Conservation (phyloP, 108 stramenopile genomes). For the Cyclotella sp. region DNA sequence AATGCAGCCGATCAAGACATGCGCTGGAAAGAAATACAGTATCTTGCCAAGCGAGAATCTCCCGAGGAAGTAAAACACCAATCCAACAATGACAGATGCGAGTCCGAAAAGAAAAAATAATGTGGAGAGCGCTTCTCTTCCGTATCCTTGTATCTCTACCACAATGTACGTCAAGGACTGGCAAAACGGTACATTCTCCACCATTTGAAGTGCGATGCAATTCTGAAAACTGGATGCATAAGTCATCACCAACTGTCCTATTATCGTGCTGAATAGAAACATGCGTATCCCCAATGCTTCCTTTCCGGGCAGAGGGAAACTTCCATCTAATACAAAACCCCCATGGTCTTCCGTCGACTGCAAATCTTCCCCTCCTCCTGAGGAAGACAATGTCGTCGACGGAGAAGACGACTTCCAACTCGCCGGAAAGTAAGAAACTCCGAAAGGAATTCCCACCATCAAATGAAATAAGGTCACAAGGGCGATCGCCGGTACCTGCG, state of each 20-base stretch:
- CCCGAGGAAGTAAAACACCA: constrained; percentile 75
- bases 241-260: constrained; percentile 72
- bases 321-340: constrained; percentile 31
- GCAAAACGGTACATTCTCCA: constrained; percentile 87
- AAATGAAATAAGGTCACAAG: constrained; percentile 62
- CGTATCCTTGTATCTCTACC: constrained; percentile 67
- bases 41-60: constrained; percentile 69
- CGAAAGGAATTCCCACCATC: constrained; percentile 83
- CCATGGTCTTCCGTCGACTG: background rate
- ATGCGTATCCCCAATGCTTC: constrained; percentile 85
- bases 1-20: constrained; percentile 86
- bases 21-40: constrained; percentile 84
- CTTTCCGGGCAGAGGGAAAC: constrained; percentile 61
- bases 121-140: constrained; percentile 74
- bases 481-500: constrained; percentile 62
- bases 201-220: constrained; percentile 82
- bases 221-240: constrained; percentile 66
- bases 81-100: constrained; percentile 71
- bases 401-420: constrained; percentile 54
- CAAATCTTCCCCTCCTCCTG: background rate
- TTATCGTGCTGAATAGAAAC: constrained; percentile 74
- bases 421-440: constrained; percentile 77
- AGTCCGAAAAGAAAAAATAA: constrained; percentile 78
- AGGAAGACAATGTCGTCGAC: constrained; percentile 1
- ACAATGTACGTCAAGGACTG: constrained; percentile 69